Conservation (phyloP, 192 early-diverging fungal species). For the Entomortierella chlamydospora region DNA sequence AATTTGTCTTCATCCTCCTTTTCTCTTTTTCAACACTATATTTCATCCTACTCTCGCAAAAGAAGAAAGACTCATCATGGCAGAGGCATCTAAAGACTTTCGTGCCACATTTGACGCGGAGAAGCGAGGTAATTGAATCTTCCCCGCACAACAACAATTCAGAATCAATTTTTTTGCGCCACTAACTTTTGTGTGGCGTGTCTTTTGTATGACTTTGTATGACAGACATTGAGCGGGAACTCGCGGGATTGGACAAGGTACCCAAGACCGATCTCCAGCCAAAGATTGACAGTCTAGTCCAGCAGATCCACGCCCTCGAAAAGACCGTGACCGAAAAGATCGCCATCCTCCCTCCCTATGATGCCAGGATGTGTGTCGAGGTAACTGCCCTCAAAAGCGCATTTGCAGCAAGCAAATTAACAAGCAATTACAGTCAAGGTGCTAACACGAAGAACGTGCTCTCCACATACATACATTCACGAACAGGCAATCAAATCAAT, state of each 20-base stretch:
- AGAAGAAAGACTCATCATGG: too few relatives aligned
- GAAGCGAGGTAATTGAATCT: conserved; percentile 45
- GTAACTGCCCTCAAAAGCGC: conserved; percentile 36
- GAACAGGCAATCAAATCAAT: conserved; percentile 64
- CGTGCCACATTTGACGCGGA: conserved; percentile 52
- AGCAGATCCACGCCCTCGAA: conserved; percentile 65
- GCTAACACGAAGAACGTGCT: too few relatives aligned
- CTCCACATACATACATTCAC: too few relatives aligned
- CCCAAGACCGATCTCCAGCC: conserved; percentile 36
- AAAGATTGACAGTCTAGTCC: conserved; percentile 55
- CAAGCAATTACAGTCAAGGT: too few relatives aligned
- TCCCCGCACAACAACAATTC: too few relatives aligned
- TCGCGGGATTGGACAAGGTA: conserved; percentile 29
- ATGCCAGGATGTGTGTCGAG: conserved; percentile 69
- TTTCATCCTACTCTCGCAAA: too few relatives aligned
- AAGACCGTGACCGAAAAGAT: conserved; percentile 72
- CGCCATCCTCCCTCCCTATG: conserved; percentile 73
- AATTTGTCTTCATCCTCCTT: background rate
- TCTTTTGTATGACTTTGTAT: background rate
- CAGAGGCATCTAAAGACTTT: conserved; percentile 56
- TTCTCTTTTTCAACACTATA: too few relatives aligned
- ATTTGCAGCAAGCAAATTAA: background rate
- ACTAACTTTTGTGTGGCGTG: background rate
- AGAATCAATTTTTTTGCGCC: too few relatives aligned
- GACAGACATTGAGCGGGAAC: conserved; percentile 34